Base-by-base conservation (phyloP, 805 yeast genomes). In the Gaillardinia entomophila region DNA sequence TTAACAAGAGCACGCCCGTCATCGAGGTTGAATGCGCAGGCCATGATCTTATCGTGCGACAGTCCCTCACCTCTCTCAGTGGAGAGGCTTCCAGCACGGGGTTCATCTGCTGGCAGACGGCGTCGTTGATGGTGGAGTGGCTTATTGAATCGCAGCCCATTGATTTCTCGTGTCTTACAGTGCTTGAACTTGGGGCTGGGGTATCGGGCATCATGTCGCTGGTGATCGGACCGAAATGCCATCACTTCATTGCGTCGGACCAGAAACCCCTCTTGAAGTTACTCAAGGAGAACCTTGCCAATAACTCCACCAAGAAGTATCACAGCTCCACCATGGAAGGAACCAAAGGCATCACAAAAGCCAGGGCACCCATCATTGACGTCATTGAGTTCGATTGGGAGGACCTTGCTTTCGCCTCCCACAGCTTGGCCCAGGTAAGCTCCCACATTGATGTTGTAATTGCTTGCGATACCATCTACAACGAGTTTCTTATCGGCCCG, bases 391-490 rank as follows among this genome's bases (percentile, higher is more conserved):
- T 62, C 36, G 86, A 80, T 45, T 81, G 87, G 87, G 87, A 79
- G 39, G n/a, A n/a, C n/a, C n/a, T n/a, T n/a, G n/a, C n/a, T n/a
- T 41, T 59, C 7, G 45, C 65, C 0, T 67, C 60, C 0, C 41
- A 41, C 12, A 76, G 73, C 0, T 14, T 48, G 17, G 35, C 36
- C 14, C 51, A 50, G 18, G 35, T 38, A 12, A 6, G 12, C 6
- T 28, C 22, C 15, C 23, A 36, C 22, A 73, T 75, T 0, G 80
- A 73, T 37, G 53, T 65, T 27, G 57, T 80, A 4, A 46, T 80
- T 7, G 82, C 83, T 0, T 75, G 80, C 43, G 88, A 80, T 46
- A 73, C 84, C 4, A 66, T 80, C 3, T 80, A 80, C 55, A 80
- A 80, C 45, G 81, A 75, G 34, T 79, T 59, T 41, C 53, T 81